Conservation (phyloP, 495 filamentous ascomycete species). For the Aspergillus asperescens region DNA sequence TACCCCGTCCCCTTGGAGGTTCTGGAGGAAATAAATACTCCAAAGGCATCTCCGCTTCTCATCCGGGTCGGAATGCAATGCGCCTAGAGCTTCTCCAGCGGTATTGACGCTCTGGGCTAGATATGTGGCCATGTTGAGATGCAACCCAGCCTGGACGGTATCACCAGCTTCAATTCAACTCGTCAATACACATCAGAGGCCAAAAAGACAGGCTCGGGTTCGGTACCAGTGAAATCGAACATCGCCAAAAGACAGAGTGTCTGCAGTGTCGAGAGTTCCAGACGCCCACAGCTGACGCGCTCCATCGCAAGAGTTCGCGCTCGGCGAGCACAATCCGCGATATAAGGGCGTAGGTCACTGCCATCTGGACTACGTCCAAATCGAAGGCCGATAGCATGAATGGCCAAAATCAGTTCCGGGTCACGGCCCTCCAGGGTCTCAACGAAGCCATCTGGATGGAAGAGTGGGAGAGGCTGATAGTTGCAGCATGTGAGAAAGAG, state of each 20-base stretch:
- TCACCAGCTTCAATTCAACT: conserved; percentile 28
- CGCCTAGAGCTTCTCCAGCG: conserved; percentile 15
- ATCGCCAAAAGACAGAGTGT: conserved; percentile 37
- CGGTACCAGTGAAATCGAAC: conserved; percentile 38
- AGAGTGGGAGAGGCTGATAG: conserved; percentile 38
- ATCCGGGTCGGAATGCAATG: conserved; percentile 27
- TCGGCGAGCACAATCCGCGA: conserved; percentile 24
- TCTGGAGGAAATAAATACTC: conserved; percentile 35
- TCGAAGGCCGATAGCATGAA: conserved; percentile 34
- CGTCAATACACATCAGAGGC: background rate
- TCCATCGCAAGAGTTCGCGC: conserved; percentile 29
- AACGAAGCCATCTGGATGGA: conserved; percentile 22
- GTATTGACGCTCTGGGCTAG: conserved; percentile 31
- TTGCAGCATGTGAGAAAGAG: conserved; percentile 35
- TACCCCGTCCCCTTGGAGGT: conserved; percentile 28
- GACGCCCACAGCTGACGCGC: conserved; percentile 26
- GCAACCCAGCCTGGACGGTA: conserved; percentile 33
- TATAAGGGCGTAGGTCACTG: conserved; percentile 12
- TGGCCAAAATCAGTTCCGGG: conserved; percentile 31
- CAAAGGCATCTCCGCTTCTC: conserved; percentile 36
- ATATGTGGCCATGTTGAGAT: conserved; percentile 32
- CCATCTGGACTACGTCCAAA: conserved; percentile 20
- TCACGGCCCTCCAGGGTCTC: conserved; percentile 25
- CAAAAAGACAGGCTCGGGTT: background rate
- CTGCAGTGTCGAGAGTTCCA: conserved; percentile 42